Conservation (phyloP, 2,329 filamentous ascomycete species). For the Fusarium continuum region DNA sequence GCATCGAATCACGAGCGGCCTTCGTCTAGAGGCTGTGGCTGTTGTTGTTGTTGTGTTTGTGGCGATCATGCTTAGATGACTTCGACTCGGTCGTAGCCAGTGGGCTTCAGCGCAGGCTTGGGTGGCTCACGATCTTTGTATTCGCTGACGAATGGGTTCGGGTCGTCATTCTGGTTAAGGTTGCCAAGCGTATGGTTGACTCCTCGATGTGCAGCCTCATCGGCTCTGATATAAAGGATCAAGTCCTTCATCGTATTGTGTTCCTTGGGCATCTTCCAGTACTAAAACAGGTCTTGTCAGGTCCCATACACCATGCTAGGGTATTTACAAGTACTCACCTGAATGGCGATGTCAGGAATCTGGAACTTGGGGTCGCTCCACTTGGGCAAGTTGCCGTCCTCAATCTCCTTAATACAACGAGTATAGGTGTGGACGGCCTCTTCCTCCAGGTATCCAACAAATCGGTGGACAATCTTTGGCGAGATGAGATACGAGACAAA, state of each 20-base stretch:
- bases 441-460: conserved; percentile 96
- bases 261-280: conserved; percentile 94
- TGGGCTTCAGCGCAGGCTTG: conserved; percentile 70
- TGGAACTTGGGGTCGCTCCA: conserved; percentile 76
- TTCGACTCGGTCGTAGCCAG: conserved; percentile 86
- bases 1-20: background rate
- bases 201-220: conserved; percentile 89
- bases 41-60: background rate
- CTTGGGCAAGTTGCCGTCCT: conserved; percentile 81
- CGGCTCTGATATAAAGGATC: conserved; percentile 87
- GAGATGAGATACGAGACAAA: conserved; percentile 90
- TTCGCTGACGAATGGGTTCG: conserved; percentile 88
- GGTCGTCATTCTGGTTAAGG: conserved; percentile 83
- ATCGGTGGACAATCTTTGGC: conserved; percentile 89
- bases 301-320: background rate
- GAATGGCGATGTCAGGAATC: conserved; percentile 87
- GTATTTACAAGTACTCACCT: conserved; percentile 47
- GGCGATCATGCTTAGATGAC: conserved; percentile 62
- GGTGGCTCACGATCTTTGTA: conserved; percentile 78
- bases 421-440: conserved; percentile 97
- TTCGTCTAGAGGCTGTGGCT: background rate
- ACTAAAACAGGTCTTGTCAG: conserved; percentile 52
- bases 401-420: conserved; percentile 85
- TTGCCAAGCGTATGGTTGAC: conserved; percentile 97
- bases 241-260: conserved; percentile 85